phyloP scores from a whole-genome alignment of 1,284 basidiomycete genomes.

The Apiotrichum montevideense region DNA sequence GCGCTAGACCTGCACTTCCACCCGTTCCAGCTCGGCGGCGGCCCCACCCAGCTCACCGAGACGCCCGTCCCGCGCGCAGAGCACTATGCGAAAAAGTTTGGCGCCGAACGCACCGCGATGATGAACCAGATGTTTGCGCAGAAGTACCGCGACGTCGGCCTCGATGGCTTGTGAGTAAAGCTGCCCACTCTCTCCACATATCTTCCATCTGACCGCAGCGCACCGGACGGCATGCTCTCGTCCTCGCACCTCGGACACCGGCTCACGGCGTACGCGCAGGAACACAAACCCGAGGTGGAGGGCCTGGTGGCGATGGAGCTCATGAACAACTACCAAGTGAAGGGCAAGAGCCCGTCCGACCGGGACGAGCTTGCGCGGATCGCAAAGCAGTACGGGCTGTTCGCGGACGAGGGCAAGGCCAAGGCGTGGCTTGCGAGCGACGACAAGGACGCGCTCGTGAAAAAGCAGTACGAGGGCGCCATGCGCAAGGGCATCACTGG shows the following conservation, averaged over 20 bases:
- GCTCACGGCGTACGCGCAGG: conserved; percentile 26
- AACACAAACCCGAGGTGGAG: conserved; percentile 37
- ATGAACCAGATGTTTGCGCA: conserved; percentile 31
- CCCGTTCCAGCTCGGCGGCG: conserved; percentile 38
- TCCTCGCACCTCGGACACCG: conserved; percentile 45
- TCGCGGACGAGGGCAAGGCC: conserved; percentile 29
- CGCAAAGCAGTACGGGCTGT: conserved; percentile 40
- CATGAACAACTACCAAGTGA: conserved; percentile 44
- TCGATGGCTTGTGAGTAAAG: conserved; percentile 33
- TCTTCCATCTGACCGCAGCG: neutral
- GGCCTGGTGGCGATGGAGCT: conserved; percentile 29
- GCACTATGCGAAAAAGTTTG: conserved; percentile 36
- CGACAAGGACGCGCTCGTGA: conserved; percentile 34
- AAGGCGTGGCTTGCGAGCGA: conserved; percentile 28
- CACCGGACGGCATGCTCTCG: conserved; percentile 12
- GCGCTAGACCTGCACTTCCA: conserved; percentile 32
- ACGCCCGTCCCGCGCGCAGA: conserved; percentile 23
- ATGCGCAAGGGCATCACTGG: conserved; percentile 43
- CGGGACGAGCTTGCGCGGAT: conserved; percentile 31
- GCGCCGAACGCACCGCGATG: conserved; percentile 24
- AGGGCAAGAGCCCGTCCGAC: conserved; percentile 39
- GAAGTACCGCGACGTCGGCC: conserved; percentile 38
- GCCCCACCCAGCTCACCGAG: conserved; percentile 14
- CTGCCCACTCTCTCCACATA: too few species aligned
- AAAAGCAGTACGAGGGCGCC: conserved; percentile 28